These are phyloP conservation scores for Colletotrichum incanum DNA, from an alignment of 2,329 filamentous ascomycete species.

Conservation along the genomic window DNA sequence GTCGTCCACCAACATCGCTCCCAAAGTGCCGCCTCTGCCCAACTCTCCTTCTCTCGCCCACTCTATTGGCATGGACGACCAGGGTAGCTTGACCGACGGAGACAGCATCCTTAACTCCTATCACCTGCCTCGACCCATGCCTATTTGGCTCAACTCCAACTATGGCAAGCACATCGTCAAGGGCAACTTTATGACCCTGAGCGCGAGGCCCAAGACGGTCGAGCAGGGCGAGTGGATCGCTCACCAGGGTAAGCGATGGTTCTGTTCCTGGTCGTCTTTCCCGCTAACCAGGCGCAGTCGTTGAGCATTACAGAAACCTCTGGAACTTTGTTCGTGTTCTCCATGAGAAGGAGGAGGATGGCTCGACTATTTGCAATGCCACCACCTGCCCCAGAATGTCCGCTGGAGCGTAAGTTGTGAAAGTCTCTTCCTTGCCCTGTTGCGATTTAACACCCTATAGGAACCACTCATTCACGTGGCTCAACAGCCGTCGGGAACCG, in stretches of 20 bases:
- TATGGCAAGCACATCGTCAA: constrained; percentile 92
- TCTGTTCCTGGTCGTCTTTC: neutral
- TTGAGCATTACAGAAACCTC: constrained; percentile 91
- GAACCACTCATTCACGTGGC: constrained; percentile 97
- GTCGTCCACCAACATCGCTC: constrained; percentile 67
- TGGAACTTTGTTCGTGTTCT: constrained; percentile 92
- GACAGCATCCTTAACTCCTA: constrained; percentile 73
- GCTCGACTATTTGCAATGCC: constrained; percentile 85
- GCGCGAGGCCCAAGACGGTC: constrained; percentile 92
- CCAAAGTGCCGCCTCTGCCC: constrained; percentile 73
- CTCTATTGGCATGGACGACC: constrained; percentile 79
- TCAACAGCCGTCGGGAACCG: constrained; percentile 88
- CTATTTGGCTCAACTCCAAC: constrained; percentile 81
- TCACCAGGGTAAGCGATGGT: constrained; percentile 83
- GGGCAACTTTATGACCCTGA: constrained; percentile 97
- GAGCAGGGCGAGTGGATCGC: constrained; percentile 97
- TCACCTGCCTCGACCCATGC: constrained; percentile 77
- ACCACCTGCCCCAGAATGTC: constrained; percentile 92
- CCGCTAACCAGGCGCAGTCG: constrained; percentile 69
- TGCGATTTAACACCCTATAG: constrained; percentile 52
- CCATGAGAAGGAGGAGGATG: constrained; percentile 87
- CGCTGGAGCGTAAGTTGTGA: constrained; percentile 84
- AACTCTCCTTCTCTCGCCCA: constrained; percentile 76
- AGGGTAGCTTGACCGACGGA: constrained; percentile 62
- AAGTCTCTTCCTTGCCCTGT: constrained; percentile 13